Evolutionary conservation across 768 basidiomycete species (phyloP), one percentile per base, ranked within the genome.

Genomic region (Boletus subcaerulescens): DNA sequence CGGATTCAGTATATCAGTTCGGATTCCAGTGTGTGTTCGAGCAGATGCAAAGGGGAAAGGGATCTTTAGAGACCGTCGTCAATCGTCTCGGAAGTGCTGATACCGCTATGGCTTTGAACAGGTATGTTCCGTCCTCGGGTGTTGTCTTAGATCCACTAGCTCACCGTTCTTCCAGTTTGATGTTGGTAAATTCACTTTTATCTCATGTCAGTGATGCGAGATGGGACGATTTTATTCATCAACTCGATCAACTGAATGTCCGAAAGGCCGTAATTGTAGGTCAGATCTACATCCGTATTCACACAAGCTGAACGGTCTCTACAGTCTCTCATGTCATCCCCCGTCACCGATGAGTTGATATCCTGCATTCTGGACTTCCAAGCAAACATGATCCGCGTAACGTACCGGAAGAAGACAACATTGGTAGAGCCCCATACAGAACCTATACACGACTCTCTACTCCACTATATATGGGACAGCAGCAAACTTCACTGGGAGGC

Each of bases 311-410:
- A 69, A 55, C 14, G 29, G 4, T 52, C 31, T 50, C 43, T 35
- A 51, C 51, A 93, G 90, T 84, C 86, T 53, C 78, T 93, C 45
- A 93, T 93, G 90, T 84, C 87, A 9, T 80, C 87, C 31, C 87
- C 91, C 60, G 87, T 84, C 29, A 82, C 85, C 46, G 89, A 91
- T 58, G 91, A 93, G 64, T 74, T 93, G 50, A 84, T 87, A 8
- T 93, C 91, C 0, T 87, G 85, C 54, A 87, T 94, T 45, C 78
- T 93, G 52, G 89, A 93, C 66, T 94, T 93, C 69, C 92, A 94
- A 74, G 85, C 89, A 26, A 92, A 91, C 70, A 81, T 93, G 55
- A 76, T 90, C 51, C 84, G 89, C 38, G 82, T 91, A 29, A 84
- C 82, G 14, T 88, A 89, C 67, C 82, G 87, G 52, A 89, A 87